Evolutionary conservation across 2,329 filamentous ascomycete species (phyloP), one percentile per base, ranked within the genome.

Genomic region (Spiromastix sp.): DNA sequence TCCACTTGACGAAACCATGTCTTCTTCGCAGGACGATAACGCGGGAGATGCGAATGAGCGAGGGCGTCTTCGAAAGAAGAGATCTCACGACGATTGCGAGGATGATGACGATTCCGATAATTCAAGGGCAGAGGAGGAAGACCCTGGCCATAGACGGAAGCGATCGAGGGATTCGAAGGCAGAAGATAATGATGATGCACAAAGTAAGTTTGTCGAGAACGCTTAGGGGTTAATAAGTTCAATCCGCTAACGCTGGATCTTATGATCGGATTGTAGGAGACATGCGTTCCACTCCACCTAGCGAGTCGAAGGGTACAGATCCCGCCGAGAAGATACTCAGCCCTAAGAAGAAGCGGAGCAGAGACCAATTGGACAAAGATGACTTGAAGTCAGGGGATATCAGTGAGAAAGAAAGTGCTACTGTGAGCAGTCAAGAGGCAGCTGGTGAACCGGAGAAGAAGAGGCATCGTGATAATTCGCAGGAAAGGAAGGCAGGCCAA

Each of bases 301-400:
- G n/a, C n/a, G n/a, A n/a, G n/a, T n/a, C n/a, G n/a, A n/a, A n/a
- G n/a, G n/a, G n/a, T n/a, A n/a, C n/a, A 30, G 43, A 36, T 35
- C 41, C 30, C 38, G 12, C 13, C 34, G 42, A 41, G 35, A 52
- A 45, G 36, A 48, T 50, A 17, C 41, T 48, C 35, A 60, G 50
- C 34, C 59, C 59, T 7, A 61, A 57, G 44, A 64, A 64, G 48
- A 66, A 65, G 44, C 50, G 62, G 37, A 64, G 61, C 39, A 47
- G 57, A 32, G 62, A 66, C 28, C 55, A 63, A 32, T 47, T 65
- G 25, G 60, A 64, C 38, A 52, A 56, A 20, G 57, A 57, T 18
- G 42, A 52, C 20, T 15, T 45, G 12, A 54, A 51, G 18, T 20
- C 32, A 11, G 41, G 47, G 25, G 40, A 36, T 22, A 16, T 30